A percentile compares a stretch with the other conserved stretches of the same genome.
phyloP scores from a whole-genome alignment of 2,329 filamentous ascomycete genomes.

The Fusarium tanahbumbuense region DNA sequence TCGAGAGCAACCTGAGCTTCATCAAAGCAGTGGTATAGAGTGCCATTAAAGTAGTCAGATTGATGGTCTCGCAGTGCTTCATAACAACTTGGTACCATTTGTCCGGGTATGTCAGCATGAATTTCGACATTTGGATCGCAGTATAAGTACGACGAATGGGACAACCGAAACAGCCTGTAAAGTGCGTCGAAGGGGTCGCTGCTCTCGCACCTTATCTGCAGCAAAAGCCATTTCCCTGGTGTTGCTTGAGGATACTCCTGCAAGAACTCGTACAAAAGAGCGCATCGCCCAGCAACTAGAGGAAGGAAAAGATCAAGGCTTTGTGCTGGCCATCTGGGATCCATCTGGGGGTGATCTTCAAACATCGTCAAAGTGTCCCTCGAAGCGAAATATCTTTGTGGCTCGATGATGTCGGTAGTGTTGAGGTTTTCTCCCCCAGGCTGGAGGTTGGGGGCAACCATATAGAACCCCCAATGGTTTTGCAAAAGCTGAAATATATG shows the following conservation, averaged over 20 bases:
- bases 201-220: not conserved
- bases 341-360: not conserved
- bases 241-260: not conserved
- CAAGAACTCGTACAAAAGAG: not conserved
- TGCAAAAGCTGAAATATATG: constrained; percentile 1
- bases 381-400: not conserved
- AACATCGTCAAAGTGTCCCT: not conserved
- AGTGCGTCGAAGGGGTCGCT: constrained; percentile 10
- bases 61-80: not conserved
- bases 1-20: not conserved
- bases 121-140: fast-evolving
- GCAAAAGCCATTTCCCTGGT: not conserved
- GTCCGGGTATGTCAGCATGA: not conserved
- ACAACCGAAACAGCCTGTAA: constrained; percentile 1
- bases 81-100: not conserved
- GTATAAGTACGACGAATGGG: not conserved
- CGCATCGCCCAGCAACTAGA: too few species aligned
- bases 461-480: not conserved
- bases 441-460: not conserved
- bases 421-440: not conserved
- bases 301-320: too few species aligned
- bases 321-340: not conserved
- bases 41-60: not conserved
- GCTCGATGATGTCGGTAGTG: not conserved
- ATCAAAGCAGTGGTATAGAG: not conserved